phyloP scores from a whole-genome alignment of 345 rosid genomes.

The Eucalyptus viminalis region DNA sequence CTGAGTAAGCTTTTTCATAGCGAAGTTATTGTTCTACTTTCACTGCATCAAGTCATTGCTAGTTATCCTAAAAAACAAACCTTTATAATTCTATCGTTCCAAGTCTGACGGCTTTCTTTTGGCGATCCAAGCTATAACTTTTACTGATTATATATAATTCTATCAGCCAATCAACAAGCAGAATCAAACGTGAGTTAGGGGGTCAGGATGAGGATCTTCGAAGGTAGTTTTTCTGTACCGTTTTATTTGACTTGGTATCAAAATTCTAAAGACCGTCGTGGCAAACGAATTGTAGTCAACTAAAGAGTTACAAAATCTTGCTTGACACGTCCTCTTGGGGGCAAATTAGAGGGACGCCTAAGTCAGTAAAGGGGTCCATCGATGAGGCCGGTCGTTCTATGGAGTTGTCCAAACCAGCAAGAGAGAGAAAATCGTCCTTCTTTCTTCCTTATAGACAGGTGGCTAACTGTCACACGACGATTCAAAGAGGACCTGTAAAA shows the following conservation, averaged over 20 bases:
- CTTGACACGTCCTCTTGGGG: not conserved
- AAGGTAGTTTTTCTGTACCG: not conserved
- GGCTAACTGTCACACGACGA: not conserved
- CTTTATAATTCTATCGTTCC: not conserved
- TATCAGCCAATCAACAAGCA: not conserved
- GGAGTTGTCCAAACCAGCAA: not conserved
- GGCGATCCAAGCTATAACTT: not conserved
- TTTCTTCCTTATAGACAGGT: not conserved
- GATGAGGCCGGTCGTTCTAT: not conserved
- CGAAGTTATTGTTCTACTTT: not conserved
- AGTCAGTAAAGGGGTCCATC: not conserved
- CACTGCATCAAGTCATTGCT: not conserved
- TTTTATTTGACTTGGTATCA: not conserved
- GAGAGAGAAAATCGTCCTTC: not conserved
- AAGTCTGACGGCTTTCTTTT: not conserved
- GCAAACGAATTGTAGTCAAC: not conserved
- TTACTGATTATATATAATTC: not conserved
- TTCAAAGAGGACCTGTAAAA: not conserved
- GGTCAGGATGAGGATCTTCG: not conserved
- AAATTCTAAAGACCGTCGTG: not conserved
- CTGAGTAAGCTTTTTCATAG: not conserved
- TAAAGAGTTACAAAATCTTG: not conserved
- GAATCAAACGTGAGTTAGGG: not conserved
- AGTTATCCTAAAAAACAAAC: fast-evolving
- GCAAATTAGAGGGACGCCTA: not conserved